Evolutionary conservation across 257 asterid genomes (phyloP).

Genomic region (Salvia hispanica): DNA sequence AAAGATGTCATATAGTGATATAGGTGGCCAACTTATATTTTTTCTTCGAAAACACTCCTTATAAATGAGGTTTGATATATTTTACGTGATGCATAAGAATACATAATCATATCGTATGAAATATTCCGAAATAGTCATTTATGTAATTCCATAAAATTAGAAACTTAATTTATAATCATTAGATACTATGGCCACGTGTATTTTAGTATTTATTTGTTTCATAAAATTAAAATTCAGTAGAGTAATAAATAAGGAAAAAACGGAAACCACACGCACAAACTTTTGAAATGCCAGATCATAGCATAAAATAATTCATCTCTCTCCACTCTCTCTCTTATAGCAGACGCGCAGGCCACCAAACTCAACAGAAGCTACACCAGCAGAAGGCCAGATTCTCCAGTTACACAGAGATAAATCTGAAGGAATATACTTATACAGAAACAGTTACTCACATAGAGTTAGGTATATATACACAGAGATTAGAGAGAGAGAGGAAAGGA

Average conservation of each 20-base stretch:
- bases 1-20: too few species aligned
- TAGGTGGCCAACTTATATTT: too few species aligned
- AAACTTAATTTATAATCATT: too few species aligned
- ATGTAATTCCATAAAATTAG: too few species aligned
- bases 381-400: slow-evolving; percentile 33
- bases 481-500: slow-evolving; percentile 15
- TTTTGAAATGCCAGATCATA: slow-evolving; percentile 21
- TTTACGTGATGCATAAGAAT: too few species aligned
- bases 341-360: slow-evolving; percentile 56
- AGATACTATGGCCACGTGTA: too few species aligned
- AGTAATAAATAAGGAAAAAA: neutral
- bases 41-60: too few species aligned
- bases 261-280: slow-evolving; percentile 2
- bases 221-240: too few species aligned
- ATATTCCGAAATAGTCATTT: too few species aligned
- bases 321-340: slow-evolving; percentile 29
- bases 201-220: too few species aligned
- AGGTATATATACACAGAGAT: neutral
- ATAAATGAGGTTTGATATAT: too few species aligned
- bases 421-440: neutral
- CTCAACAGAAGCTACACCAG: slow-evolving; percentile 36
- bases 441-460: neutral
- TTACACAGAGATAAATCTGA: slow-evolving; percentile 30
- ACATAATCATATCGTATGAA: too few species aligned
- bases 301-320: neutral